Base-by-base conservation (phyloP, 1,139 yeast species). In the Lizanozyma gosingica region DNA sequence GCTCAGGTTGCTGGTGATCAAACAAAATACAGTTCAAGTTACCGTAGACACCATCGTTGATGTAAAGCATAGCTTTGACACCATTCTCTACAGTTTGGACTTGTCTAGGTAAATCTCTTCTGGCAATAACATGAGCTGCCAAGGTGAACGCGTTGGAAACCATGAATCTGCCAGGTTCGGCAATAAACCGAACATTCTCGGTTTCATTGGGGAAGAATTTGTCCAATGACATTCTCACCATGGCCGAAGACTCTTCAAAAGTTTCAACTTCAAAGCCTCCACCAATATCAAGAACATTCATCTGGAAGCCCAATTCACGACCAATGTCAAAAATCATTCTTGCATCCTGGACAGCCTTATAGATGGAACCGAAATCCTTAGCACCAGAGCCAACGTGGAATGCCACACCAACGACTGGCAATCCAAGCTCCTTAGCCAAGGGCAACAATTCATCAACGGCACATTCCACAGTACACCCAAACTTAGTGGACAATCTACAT, bases 351-450 rank as follows among this genome's bases (percentile, higher is more conserved):
- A 87, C 76, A 0, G 97, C 96, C 48, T 76, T 76, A 45, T 68
- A 70, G 50, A 86, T 75, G 8, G 94, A 75, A 38, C 66, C 62
- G 45, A 81, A 75, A 56, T 87, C 95, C 43, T 76, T 77, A 18
- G 96, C 94, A 37, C 97, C 97, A 2, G 95, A 84, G 1, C 98
- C 98, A 44, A 90, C 88, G 59, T 92, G 98, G 74, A 92, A 92
- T 6, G 96, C 90, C 35, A 88, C 92, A 37, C 98, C 98, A 22
- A 67, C 77, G 34, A 90, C 74, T 43, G 76, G 63, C 51, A 92
- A 69, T 2, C 67, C 77, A 43, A 87, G 64, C 42, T 72, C 71
- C 44, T 71, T 65, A 34, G 95, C 94, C 45, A 73, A 60, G 4
- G 75, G 70, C 49, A 92, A 69, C 53, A 92, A 66, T 42, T 63